Conservation (phyloP, 2,329 filamentous ascomycete genomes). For the Biscogniauxia mediterranea region DNA sequence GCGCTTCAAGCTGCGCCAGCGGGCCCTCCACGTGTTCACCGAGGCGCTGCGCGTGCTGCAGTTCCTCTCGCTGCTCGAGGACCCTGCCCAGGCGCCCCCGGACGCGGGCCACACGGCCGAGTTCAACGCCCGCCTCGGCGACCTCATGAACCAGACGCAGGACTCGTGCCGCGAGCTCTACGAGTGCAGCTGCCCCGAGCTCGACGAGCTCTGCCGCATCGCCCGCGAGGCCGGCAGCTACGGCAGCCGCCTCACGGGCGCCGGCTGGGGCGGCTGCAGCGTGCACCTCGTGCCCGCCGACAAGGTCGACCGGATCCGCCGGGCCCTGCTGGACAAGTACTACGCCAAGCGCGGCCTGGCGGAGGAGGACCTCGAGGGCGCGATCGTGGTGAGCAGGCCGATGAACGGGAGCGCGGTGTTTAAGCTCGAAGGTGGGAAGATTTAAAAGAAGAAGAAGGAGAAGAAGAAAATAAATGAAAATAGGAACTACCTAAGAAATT, state of each 20-base stretch:
- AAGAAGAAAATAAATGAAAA: too few species aligned
- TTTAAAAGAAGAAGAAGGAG: conserved; percentile 13
- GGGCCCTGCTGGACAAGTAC: conserved; percentile 78
- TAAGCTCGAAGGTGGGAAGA: conserved; percentile 30
- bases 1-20: conserved; percentile 81
- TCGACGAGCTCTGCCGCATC: conserved; percentile 84
- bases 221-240: conserved; percentile 76
- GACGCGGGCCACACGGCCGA: conserved; percentile 52
- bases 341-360: conserved; percentile 67
- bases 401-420: conserved; percentile 67
- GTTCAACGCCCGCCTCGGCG: conserved; percentile 71
- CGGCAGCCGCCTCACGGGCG: conserved; percentile 84
- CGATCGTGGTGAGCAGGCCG: conserved; percentile 86
- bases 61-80: conserved; percentile 77
- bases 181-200: conserved; percentile 87
- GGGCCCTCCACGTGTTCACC: conserved; percentile 85
- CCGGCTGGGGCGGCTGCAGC: conserved; percentile 94
- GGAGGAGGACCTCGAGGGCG: conserved; percentile 70
- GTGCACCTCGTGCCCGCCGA: conserved; percentile 88
- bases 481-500: too few species aligned
- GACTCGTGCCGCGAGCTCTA: conserved; percentile 82
- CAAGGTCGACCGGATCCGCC: conserved; percentile 74
- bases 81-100: conserved; percentile 35
- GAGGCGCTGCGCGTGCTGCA: conserved; percentile 83
- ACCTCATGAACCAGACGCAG: conserved; percentile 86